Evolutionary conservation across 306 rosid genomes (phyloP).

Genomic region (Gastrolobium bilobum): DNA sequence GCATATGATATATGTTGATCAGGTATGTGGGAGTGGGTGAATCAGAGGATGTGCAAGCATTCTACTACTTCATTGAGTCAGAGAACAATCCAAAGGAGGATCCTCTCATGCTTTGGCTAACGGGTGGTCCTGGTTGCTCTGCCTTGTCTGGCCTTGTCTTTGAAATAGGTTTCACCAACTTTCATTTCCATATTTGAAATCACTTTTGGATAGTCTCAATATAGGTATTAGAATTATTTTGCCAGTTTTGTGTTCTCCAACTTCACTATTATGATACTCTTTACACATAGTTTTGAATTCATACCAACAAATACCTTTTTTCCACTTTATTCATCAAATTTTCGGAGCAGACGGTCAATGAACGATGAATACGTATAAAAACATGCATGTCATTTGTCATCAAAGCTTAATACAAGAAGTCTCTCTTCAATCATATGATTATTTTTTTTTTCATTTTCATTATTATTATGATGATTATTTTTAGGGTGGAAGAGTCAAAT

Average conservation of each 20-base stretch:
- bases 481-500: too few species aligned
- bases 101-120: constrained; percentile 79
- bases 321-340: not conserved
- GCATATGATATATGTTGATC: not conserved
- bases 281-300: not conserved
- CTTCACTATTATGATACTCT: not conserved
- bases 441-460: too few species aligned
- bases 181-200: too few species aligned
- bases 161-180: constrained; percentile 60
- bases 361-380: not conserved
- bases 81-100: constrained; percentile 66
- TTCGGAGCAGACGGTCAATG: too few species aligned
- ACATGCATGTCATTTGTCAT: not conserved
- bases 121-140: constrained; percentile 87
- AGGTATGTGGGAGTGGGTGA: constrained; percentile 85
- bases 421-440: too few species aligned
- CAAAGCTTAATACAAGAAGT: not conserved
- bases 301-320: not conserved
- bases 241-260: not conserved
- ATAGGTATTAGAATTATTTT: not conserved
- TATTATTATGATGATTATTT: too few species aligned
- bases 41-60: constrained; percentile 60
- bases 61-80: constrained; percentile 73
- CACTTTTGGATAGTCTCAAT: too few species aligned
- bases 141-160: constrained; percentile 55